These are phyloP conservation scores for Pythium coloratum DNA, from an alignment of 352 stramenopile genomes.

Conservation along the genomic window DNA sequence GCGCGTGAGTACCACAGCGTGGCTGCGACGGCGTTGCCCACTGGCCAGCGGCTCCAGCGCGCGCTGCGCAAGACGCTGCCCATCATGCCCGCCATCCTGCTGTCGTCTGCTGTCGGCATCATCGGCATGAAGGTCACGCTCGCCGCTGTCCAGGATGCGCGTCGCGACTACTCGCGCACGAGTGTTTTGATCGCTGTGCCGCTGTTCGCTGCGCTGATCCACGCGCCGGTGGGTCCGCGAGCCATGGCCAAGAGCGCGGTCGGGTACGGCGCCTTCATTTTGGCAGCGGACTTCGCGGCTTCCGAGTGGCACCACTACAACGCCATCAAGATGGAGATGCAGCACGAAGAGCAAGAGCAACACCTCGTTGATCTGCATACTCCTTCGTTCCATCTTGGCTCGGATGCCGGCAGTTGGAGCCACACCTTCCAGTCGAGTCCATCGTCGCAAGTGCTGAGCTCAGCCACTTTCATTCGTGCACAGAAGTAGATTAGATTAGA, in stretches of 20 bases:
- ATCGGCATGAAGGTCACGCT: conserved; percentile 61
- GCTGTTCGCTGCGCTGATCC: conserved; percentile 45
- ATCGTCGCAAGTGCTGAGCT: neutral
- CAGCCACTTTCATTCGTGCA: neutral
- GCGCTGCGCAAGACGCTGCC: conserved; percentile 36
- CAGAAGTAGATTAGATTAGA: neutral
- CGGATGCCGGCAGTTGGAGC: neutral
- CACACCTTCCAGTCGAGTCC: neutral
- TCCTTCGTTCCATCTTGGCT: neutral
- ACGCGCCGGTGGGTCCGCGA: conserved; percentile 38
- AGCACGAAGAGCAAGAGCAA: neutral
- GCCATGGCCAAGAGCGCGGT: conserved; percentile 42
- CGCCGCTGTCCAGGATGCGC: conserved; percentile 40
- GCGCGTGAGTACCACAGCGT: conserved; percentile 33
- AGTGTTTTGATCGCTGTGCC: conserved; percentile 57
- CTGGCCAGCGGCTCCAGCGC: conserved; percentile 27
- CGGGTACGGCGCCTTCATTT: conserved; percentile 39
- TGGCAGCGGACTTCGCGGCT: conserved; percentile 32
- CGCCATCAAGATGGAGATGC: conserved; percentile 9
- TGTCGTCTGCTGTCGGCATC: conserved; percentile 46
- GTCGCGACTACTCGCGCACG: conserved; percentile 55
- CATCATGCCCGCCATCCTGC: conserved; percentile 40
- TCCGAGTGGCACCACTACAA: conserved; percentile 19
- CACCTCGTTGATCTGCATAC: neutral
- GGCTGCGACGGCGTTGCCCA: neutral